Percentiles rank a stretch among this genome's conserved stretches.
phyloP scores from a whole-genome alignment of 768 basidiomycete genomes.

The Phallus indusiatus region DNA sequence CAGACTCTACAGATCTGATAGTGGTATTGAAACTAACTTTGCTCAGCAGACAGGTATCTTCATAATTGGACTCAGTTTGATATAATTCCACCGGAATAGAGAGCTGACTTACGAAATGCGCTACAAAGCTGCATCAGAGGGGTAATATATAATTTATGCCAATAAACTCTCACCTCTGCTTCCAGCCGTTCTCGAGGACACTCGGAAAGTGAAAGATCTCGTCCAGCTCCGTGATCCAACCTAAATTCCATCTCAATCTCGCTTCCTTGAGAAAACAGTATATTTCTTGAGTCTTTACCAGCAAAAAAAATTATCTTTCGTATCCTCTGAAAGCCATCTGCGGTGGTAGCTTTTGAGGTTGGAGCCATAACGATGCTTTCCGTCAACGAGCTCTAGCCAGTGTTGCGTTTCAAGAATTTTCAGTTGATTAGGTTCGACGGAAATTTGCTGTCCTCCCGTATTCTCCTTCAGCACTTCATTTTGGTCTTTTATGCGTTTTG shows the following conservation, averaged over 20 bases:
- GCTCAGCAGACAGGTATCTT: conserved; percentile 51
- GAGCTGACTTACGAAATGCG: conserved; percentile 32
- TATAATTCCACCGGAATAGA: neutral
- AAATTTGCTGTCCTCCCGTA: conserved; percentile 20
- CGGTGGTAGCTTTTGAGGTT: conserved; percentile 54
- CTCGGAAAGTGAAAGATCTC: conserved; percentile 43
- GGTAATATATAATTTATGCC: neutral
- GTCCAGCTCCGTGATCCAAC: conserved; percentile 56
- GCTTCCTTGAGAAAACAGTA: neutral
- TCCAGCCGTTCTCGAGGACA: conserved; percentile 53
- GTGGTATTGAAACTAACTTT: conserved; percentile 28
- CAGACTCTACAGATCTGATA: neutral
- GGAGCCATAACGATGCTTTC: conserved; percentile 54
- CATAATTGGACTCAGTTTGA: neutral
- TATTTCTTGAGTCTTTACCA: conserved; percentile 28
- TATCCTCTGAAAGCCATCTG: conserved; percentile 49
- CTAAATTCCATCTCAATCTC: conserved; percentile 15
- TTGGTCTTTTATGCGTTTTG: conserved; percentile 33
- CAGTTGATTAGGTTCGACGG: conserved; percentile 9
- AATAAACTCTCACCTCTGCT: conserved; percentile 33
- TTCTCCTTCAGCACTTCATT: conserved; percentile 27
- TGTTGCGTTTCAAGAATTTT: conserved; percentile 52
- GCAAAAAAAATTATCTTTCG: conserved; percentile 56
- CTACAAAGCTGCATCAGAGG: conserved; percentile 18
- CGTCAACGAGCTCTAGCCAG: conserved; percentile 55